A percentile compares a stretch with the other conserved stretches of the same genome.
Conservation (phyloP, 306 rosid species). For the Trifolium fragiferum region DNA sequence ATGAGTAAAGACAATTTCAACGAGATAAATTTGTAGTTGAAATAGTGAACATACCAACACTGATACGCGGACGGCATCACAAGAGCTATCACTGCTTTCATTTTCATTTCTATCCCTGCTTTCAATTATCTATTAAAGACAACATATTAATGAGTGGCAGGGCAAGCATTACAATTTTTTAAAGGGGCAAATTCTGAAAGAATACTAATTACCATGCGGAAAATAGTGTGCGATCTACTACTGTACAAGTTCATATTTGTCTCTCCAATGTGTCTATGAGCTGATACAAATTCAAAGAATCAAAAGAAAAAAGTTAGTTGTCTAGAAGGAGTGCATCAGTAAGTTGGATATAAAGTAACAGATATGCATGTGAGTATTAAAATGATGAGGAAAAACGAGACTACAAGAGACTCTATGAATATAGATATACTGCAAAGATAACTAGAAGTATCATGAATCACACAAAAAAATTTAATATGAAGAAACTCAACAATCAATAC, state of each 20-base stretch:
- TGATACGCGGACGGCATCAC: constrained; percentile 96
- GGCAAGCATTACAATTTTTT: constrained; percentile 17
- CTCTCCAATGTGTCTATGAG: constrained; percentile 97
- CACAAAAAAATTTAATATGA: constrained; percentile 1
- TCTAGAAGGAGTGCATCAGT: constrained; percentile 11
- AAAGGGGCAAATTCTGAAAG: constrained; percentile 18
- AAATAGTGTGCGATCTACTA: constrained; percentile 96
- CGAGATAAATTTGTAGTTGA: constrained; percentile 1
- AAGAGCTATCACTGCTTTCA: constrained; percentile 60
- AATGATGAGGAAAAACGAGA: constrained; percentile 1
- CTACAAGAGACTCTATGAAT: constrained; percentile 9
- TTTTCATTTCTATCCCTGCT: constrained; percentile 80
- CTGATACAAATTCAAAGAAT: constrained; percentile 51
- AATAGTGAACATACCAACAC: constrained; percentile 70
- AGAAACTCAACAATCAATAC: not conserved
- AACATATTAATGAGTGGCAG: constrained; percentile 33
- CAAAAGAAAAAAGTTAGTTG: constrained; percentile 6
- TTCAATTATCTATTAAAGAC: constrained; percentile 75
- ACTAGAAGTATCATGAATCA: constrained; percentile 7
- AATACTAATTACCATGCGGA: constrained; percentile 78
- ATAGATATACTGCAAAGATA: constrained; percentile 7
- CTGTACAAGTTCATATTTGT: constrained; percentile 94
- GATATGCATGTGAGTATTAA: constrained; percentile 16
- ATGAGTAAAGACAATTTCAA: not conserved
- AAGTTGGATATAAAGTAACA: constrained; percentile 9